Conservation (phyloP, 768 basidiomycete genomes). For the Rossbeevera mucosa region DNA sequence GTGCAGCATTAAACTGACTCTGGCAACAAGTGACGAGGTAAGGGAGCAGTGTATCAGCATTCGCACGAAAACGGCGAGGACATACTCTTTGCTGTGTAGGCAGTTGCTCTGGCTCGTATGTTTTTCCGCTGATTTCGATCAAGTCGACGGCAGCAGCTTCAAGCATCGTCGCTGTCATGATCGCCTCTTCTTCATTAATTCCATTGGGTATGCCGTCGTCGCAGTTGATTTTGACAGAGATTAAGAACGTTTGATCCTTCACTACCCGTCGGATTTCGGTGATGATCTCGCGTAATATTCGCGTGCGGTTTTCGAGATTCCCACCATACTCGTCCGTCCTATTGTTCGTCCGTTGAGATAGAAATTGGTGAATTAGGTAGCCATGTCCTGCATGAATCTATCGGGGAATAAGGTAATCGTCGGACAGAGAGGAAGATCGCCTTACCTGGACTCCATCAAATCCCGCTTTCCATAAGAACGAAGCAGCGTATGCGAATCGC, state of each 20-base stretch:
- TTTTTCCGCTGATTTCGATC: conserved; percentile 40
- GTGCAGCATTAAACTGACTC: conserved; percentile 9
- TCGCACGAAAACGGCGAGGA: background rate
- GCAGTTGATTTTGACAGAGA: conserved; percentile 34
- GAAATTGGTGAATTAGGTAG: conserved; percentile 45
- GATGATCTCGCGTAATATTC: conserved; percentile 46
- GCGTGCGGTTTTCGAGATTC: conserved; percentile 44
- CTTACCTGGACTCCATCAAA: conserved; percentile 62
- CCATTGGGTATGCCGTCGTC: conserved; percentile 28
- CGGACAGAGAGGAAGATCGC: background rate
- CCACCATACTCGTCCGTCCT: conserved; percentile 59
- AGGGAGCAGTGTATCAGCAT: background rate
- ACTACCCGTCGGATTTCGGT: conserved; percentile 41
- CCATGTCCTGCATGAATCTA: conserved; percentile 45
- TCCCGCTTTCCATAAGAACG: conserved; percentile 50
- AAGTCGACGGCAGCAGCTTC: conserved; percentile 36
- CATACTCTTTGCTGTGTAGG: conserved; percentile 9
- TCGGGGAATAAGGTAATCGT: background rate
- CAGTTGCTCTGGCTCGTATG: conserved; percentile 26
- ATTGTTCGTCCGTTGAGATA: conserved; percentile 40
- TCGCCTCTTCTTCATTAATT: conserved; percentile 31
- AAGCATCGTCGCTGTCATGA: conserved; percentile 27
- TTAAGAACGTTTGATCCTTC: conserved; percentile 24
- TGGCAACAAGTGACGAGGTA: background rate
- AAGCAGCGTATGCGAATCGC: conserved; percentile 52